Evolutionary conservation across 1,139 yeast genomes (phyloP), one percentile per base, ranked within the genome.

Genomic region (Insectozyma bohioensis): DNA sequence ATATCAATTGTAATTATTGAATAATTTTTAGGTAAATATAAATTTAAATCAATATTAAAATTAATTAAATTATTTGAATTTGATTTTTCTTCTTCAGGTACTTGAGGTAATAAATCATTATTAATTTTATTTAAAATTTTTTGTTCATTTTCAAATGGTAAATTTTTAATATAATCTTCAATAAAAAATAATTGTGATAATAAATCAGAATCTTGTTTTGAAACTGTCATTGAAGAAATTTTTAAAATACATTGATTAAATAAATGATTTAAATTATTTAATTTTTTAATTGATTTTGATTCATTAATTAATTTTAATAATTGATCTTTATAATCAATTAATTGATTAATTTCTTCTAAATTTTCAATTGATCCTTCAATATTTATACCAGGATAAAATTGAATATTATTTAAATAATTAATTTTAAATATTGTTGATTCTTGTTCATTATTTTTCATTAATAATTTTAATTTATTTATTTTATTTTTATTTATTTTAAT

Each of bases 1-100:
- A 78, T 53, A 47, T 82, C 90, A 16, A 88, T 54, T 0, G 84
- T 67, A 1, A 86, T 59, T 0, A 80, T 72, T 10, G 71, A 56
- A 85, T 92, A 85, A 19, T 58, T 52, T 0, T 54, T 45, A 0
- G 88, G 86, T 13, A 64, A 26, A 24, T 39, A 24, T 15, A 37
- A 20, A 24, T 46, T 45, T 30, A 60, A 31, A 16, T 56, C 56
- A 22, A 29, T 27, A 26, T 42, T 39, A 19, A 45, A 41, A 26
- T 32, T 34, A 12, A 30, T 24, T 19, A 24, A 12, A 12, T 14
- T 27, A 12, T 31, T 24, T 19, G 21, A 12, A 12, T 14, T 27
- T n/a, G 20, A 24, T 14, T 18, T 33, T 4, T 24, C 18, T 8
- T 12, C 12, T 20, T 24, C 24, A 6, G 31, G 22, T 12, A 35